Conservation (phyloP, 1,284 basidiomycete genomes). For the Heimioporus retisporus region DNA sequence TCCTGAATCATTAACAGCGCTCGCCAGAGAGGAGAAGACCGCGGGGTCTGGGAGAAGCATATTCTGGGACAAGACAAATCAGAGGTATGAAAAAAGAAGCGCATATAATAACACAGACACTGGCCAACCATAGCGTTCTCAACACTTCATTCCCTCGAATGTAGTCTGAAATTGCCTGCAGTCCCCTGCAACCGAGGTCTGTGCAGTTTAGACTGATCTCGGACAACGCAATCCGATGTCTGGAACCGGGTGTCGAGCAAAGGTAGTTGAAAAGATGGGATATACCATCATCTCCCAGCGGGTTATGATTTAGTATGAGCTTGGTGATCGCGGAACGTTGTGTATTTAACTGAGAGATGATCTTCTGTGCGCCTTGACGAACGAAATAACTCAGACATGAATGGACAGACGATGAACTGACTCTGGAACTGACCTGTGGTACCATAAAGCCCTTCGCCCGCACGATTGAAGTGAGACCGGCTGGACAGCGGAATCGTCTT, state of each 20-base stretch:
- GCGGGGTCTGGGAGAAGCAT: slow-evolving; percentile 31
- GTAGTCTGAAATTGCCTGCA: slow-evolving; percentile 64
- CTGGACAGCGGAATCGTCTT: slow-evolving; percentile 22
- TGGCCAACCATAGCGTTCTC: slow-evolving; percentile 62
- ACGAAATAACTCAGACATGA: slow-evolving; percentile 8
- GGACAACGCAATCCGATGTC: slow-evolving; percentile 52
- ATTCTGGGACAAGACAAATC: slow-evolving; percentile 34
- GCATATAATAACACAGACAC: slow-evolving; percentile 53
- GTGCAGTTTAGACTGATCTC: slow-evolving; percentile 70
- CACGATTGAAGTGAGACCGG: slow-evolving; percentile 30
- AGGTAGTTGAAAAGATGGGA: slow-evolving; percentile 66
- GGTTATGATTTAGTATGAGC: slow-evolving; percentile 67
- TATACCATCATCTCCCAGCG: slow-evolving; percentile 69
- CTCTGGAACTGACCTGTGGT: slow-evolving; percentile 23
- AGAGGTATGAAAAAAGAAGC: slow-evolving; percentile 8
- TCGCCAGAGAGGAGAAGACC: slow-evolving; percentile 40
- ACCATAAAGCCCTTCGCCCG: slow-evolving; percentile 34
- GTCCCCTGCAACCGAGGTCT: slow-evolving; percentile 62
- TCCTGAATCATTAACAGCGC: slow-evolving; percentile 37
- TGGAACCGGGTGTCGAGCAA: slow-evolving; percentile 55
- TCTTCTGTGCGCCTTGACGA: slow-evolving; percentile 51
- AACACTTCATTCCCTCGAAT: slow-evolving; percentile 58
- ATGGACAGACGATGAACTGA: background rate
- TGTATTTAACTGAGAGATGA: slow-evolving; percentile 57
- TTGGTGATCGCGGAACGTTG: slow-evolving; percentile 56